Evolutionary conservation across 768 basidiomycete genomes (phyloP), one percentile per base, ranked within the genome.

Genomic region (Panaeolus cyanescens): DNA sequence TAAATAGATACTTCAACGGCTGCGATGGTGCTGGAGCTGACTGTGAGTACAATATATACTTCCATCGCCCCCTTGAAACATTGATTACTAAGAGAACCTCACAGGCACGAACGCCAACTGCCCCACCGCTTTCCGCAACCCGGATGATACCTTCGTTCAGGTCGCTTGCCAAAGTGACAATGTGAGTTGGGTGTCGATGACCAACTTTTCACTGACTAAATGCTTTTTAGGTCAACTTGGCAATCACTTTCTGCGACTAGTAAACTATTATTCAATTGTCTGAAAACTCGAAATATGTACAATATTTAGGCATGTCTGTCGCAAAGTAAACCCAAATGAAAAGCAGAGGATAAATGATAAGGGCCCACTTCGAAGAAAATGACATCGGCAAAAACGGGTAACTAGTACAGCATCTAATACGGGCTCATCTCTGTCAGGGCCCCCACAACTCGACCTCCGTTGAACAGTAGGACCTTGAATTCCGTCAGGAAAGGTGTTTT

Each of bases 21-120:
- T 82, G 80, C 53, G 72, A 80, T 54, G 77, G 77, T 36, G 63
- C 69, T n/a, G 81, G 81, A 1, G 71, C 75, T 15, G 70, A 75
- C 62, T 82, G 81, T 79, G 63, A 70, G 76, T 13, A 37, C 13
- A 13, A 13, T 17, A 37, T 13, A 13, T 37, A 13, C 22, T 20
- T 20, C n/a, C n/a, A n/a, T n/a, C n/a, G n/a, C n/a, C n/a, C n/a
- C n/a, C n/a, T n/a, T n/a, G n/a, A n/a, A n/a, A n/a, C n/a, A n/a
- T n/a, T n/a, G n/a, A n/a, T n/a, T n/a, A n/a, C n/a, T n/a, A n/a
- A n/a, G n/a, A n/a, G n/a, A n/a, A n/a, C n/a, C 6, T 31, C 15
- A n/a, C 57, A 77, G 76, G 75, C 62, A 72, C 60, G 22, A 65
- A 59, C 42, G 50, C 70, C 1, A 65, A 59, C 57, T 78, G 76